These are phyloP conservation scores for Crithidia sp. DNA, from an alignment of 208 protist genomes.

Conservation along the genomic window DNA sequence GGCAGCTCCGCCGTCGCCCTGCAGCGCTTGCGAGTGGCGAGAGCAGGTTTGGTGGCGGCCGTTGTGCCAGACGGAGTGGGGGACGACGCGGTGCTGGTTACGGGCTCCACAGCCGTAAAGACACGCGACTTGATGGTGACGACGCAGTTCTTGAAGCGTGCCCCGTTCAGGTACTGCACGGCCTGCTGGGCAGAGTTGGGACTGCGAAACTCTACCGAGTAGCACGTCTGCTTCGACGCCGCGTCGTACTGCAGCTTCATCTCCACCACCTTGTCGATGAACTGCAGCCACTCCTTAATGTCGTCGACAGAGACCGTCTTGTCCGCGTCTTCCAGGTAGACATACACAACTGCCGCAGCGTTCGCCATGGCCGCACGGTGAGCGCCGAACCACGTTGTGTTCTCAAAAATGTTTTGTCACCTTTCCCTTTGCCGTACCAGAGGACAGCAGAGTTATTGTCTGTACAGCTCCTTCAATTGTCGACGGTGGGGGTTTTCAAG, in stretches of 20 bases:
- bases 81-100: background rate
- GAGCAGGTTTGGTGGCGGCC: background rate
- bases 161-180: constrained; percentile 67
- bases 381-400: background rate
- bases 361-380: constrained; percentile 9
- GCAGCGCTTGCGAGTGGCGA: constrained; percentile 7
- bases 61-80: background rate
- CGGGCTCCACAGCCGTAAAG: constrained; percentile 22
- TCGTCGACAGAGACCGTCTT: constrained; percentile 59
- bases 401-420: background rate
- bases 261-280: constrained; percentile 64
- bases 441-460: too few species aligned
- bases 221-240: constrained; percentile 44
- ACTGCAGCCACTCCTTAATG: constrained; percentile 71
- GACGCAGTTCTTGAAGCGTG: constrained; percentile 65
- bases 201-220: constrained; percentile 61
- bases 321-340: constrained; percentile 54
- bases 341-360: constrained; percentile 53
- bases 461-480: too few species aligned
- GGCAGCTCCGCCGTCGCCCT: constrained; percentile 39
- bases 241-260: constrained; percentile 85
- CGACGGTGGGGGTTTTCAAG: too few species aligned
- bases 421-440: too few species aligned
- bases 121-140: constrained; percentile 60
- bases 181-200: constrained; percentile 52